Evolutionary conservation across 2,329 filamentous ascomycete genomes (phyloP).

Genomic region (Penicillium sp.): DNA sequence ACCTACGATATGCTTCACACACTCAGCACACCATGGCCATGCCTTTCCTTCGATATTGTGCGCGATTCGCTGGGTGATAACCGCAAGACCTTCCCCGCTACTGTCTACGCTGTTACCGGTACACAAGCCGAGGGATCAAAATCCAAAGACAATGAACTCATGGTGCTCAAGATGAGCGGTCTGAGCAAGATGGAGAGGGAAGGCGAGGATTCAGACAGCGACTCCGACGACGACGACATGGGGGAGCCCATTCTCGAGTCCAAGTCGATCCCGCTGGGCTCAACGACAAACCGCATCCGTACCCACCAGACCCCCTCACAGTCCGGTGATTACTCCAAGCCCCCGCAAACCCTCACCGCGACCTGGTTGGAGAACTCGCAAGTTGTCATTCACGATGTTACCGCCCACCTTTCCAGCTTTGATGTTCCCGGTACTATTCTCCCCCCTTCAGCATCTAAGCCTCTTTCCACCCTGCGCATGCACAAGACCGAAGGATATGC

Average conservation of each 20-base stretch:
- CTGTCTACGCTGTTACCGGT: slow-evolving; percentile 89
- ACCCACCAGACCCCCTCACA: slow-evolving; percentile 73
- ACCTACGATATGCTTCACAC: slow-evolving; percentile 98
- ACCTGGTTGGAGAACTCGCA: slow-evolving; percentile 88
- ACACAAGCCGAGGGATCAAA: slow-evolving; percentile 80
- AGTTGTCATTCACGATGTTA: slow-evolving; percentile 91
- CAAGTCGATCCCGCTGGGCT: slow-evolving; percentile 78
- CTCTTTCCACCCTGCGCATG: slow-evolving; percentile 79
- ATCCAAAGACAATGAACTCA: slow-evolving; percentile 83
- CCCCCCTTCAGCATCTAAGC: slow-evolving; percentile 80
- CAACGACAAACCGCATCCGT: slow-evolving; percentile 92
- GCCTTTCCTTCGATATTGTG: slow-evolving; percentile 91
- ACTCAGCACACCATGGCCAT: slow-evolving; percentile 92
- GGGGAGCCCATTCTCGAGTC: slow-evolving; percentile 88
- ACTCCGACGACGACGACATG: slow-evolving; percentile 70
- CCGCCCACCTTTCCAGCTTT: slow-evolving; percentile 82
- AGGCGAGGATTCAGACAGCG: slow-evolving; percentile 66
- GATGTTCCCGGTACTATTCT: slow-evolving; percentile 82
- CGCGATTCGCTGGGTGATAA: slow-evolving; percentile 82
- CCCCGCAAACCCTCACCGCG: slow-evolving; percentile 80
- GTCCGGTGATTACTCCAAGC: slow-evolving; percentile 60
- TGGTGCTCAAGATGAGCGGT: slow-evolving; percentile 95
- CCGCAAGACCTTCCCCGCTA: slow-evolving; percentile 89
- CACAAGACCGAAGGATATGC: slow-evolving; percentile 95
- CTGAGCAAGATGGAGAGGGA: slow-evolving; percentile 80